Evolutionary conservation across 768 basidiomycete species (phyloP).

Genomic region (Lyophyllum shimeji): DNA sequence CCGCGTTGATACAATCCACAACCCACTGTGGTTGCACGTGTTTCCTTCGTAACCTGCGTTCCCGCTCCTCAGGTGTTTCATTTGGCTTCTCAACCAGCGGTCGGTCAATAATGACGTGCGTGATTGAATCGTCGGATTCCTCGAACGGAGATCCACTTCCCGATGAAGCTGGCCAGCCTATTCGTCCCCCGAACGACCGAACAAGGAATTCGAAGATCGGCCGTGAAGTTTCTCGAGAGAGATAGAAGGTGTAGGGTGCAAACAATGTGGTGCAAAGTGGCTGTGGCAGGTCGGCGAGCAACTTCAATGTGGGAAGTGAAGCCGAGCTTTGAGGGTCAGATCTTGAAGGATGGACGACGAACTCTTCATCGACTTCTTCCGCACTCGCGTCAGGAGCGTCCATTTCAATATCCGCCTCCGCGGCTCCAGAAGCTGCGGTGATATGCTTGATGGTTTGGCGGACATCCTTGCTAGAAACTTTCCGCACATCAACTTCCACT

Average conservation of each 20-base stretch:
- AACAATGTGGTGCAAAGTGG: slow-evolving; percentile 67
- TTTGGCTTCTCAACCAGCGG: slow-evolving; percentile 53
- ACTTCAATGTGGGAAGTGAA: slow-evolving; percentile 67
- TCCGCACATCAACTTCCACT: slow-evolving; percentile 43
- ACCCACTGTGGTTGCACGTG: slow-evolving; percentile 98
- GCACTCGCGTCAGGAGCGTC: slow-evolving; percentile 30
- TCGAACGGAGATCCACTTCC: slow-evolving; percentile 80
- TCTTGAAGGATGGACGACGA: slow-evolving; percentile 59
- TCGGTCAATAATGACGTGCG: slow-evolving; percentile 94
- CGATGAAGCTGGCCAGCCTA: slow-evolving; percentile 85
- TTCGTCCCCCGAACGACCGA: slow-evolving; percentile 86
- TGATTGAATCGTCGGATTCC: slow-evolving; percentile 81
- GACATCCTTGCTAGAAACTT: slow-evolving; percentile 51
- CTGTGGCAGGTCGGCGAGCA: slow-evolving; percentile 59
- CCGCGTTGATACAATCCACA: slow-evolving; percentile 91
- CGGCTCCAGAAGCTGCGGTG: slow-evolving; percentile 23
- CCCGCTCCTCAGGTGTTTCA: slow-evolving; percentile 58
- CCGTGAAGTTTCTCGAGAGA: slow-evolving; percentile 91
- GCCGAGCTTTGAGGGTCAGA: slow-evolving; percentile 43
- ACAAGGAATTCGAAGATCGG: slow-evolving; percentile 93
- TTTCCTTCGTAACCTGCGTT: slow-evolving; percentile 67
- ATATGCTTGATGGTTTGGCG: slow-evolving; percentile 64
- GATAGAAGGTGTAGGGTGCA: slow-evolving; percentile 84
- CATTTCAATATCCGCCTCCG: slow-evolving; percentile 39
- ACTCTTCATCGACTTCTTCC: slow-evolving; percentile 60